Base-by-base conservation (phyloP, 108 stramenopile species). In the Pseudonitzschia delicatissima region DNA sequence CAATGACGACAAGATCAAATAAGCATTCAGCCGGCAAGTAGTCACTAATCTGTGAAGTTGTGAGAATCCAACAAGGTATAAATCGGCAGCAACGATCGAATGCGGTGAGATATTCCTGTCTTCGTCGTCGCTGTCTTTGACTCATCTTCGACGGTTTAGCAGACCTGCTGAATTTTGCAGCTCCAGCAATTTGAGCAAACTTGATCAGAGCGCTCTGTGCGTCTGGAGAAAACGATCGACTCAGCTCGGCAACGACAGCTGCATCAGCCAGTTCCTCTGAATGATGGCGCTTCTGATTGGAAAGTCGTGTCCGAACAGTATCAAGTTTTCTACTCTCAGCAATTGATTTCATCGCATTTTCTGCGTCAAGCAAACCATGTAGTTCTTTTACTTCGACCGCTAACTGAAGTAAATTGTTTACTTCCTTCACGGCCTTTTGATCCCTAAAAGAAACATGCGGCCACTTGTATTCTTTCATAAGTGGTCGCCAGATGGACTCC, bases 11-110 rank as follows among this genome's bases (percentile, higher is more conserved):
- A n/a, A 86, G 63, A 39, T 86, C 85, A 63, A 86, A 86, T 18
- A 80, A 53, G 45, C 75, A 63, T 57, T 86, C 81, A 18, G 85
- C 47, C 2, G 81, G 82, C 8, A 86, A 71, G 45, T 82, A 86
- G 55, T 82, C 79, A 32, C 74, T 80, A 23, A 86, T 82, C 66
- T 82, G 79, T n/a, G 75, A 70, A n/a, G 75, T 57, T 5, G 85
- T 82, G 11, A 82, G 52, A 57, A 86, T 81, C 82, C 82, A 86
- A 61, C 85, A 86, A 34, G 85, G 85, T 66, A 86, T 86, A 59
- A 68, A 81, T 4, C 79, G 72, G n/a, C 71, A 67, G 53, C 85
- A 86, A 26, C 72, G 57, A 33, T 86, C 82, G 49, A 86, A 86
- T 4, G 82, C 82, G 49, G 68, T 71, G 34, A 86, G 45, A 55